phyloP scores from a whole-genome alignment of 257 asterid genomes.

The Fraxinus excelsior region DNA sequence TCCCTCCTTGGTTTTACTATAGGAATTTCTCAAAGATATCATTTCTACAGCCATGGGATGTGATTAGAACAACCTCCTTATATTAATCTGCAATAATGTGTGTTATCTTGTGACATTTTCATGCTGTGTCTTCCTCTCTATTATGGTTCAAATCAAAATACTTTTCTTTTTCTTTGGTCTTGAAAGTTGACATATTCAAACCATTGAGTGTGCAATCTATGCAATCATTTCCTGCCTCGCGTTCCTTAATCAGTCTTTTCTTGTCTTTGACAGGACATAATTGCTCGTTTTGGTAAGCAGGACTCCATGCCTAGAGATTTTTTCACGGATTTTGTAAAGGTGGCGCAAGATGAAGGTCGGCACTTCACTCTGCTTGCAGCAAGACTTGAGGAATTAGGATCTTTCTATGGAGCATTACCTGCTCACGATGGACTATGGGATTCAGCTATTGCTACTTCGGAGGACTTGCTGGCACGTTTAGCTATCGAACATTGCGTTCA shows the following conservation, averaged over 20 bases:
- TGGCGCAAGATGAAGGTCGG: constrained; percentile 96
- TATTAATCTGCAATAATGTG: background rate
- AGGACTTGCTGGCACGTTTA: constrained; percentile 76
- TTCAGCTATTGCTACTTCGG: constrained; percentile 85
- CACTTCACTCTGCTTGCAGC: constrained; percentile 85
- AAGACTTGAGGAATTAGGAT: constrained; percentile 78
- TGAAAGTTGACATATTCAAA: background rate
- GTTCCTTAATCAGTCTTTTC: background rate
- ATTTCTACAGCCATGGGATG: background rate
- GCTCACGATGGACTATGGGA: constrained; percentile 99
- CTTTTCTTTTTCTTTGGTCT: background rate
- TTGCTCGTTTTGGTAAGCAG: constrained; percentile 89
- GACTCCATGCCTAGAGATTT: constrained; percentile 87
- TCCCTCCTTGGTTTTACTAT: background rate
- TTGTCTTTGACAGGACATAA: constrained; percentile 63
- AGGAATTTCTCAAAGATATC: background rate
- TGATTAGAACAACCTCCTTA: background rate
- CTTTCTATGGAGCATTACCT: constrained; percentile 89
- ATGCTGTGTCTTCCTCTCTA: background rate
- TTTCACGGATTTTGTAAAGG: constrained; percentile 92
- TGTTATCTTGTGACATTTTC: background rate
- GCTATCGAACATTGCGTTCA: constrained; percentile 96
- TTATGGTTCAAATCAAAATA: background rate
- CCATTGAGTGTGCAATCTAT: background rate
- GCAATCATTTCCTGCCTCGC: background rate